These are phyloP conservation scores for Prunus dulcis DNA, from an alignment of 306 rosid genomes.

Conservation along the genomic window DNA sequence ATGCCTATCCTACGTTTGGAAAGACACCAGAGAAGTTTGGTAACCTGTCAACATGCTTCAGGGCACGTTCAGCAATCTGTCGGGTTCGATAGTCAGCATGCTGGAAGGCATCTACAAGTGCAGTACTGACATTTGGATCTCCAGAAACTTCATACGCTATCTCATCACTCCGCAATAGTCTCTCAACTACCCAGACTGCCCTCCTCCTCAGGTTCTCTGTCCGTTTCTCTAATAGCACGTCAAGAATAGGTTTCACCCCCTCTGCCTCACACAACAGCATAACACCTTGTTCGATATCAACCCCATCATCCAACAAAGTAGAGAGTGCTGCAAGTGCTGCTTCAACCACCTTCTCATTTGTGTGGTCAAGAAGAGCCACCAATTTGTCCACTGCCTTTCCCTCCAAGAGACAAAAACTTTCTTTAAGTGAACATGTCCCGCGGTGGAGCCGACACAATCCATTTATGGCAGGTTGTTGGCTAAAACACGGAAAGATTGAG, in stretches of 20 bases:
- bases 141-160: conserved; percentile 78
- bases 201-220: conserved; percentile 83
- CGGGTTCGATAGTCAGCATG: conserved; percentile 88
- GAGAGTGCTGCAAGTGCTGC: conserved; percentile 89
- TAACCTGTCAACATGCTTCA: conserved; percentile 90
- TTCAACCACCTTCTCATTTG: conserved; percentile 85
- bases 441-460: conserved; percentile 83
- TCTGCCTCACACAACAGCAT: conserved; percentile 65
- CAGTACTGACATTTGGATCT: conserved; percentile 82
- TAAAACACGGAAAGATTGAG: conserved; percentile 66
- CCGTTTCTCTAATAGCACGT: conserved; percentile 76
- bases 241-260: conserved; percentile 74
- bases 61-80: conserved; percentile 92
- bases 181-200: conserved; percentile 90
- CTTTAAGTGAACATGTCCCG: conserved; percentile 75
- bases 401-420: conserved; percentile 75
- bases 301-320: conserved; percentile 83
- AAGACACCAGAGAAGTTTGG: conserved; percentile 98
- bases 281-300: conserved; percentile 81
- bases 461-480: conserved; percentile 51
- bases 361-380: conserved; percentile 89
- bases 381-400: conserved; percentile 76
- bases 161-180: conserved; percentile 76
- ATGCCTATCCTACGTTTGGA: conserved; percentile 48
- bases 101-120: conserved; percentile 98